Evolutionary conservation across 2,329 filamentous ascomycete genomes (phyloP), one percentile per base, ranked within the genome.

Genomic region (Gyromitra esculenta): DNA sequence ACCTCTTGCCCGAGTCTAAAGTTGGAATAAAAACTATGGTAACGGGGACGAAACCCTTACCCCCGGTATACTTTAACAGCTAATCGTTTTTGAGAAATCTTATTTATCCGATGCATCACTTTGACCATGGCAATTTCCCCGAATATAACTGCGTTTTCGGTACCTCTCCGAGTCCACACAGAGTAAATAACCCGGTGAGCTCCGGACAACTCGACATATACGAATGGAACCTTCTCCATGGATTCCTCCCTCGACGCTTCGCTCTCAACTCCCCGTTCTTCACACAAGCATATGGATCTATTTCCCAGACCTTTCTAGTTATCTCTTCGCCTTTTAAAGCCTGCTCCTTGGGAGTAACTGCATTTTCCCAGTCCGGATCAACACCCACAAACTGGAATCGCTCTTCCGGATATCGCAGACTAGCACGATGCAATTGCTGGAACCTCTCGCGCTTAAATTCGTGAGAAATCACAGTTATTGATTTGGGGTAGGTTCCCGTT

Each of bases 391-490:
- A 91, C 0, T 60, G 65, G 0, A 89, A 85, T 6, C 71, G 41
- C 0, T 84, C 80, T 0, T 84, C 74, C 0, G 87, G 85, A 66
- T 88, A 89, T 0, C 86, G 86, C n/a, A 93, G 84, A 13, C 90
- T 90, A 5, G 82, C 84, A 79, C 90, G 89, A 84, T 94, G 91
- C 1, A 87, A 86, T 39, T 90, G 86, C 64, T 91, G 83, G 31
- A 93, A 88, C 0, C 91, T 86, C 7, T 83, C 82, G 15, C 85
- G 84, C 82, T 94, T 94, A 83, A 94, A 94, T 5, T 84, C 88
- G 81, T 93, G 91, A 79, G 89, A 91, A 52, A 93, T 85, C 21
- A 93, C 85, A 18, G 88, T 91, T 15, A 93, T 81, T 4, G 83
- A 84, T 0, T 69, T 65, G 0, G 91, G 91, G 86, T 90, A 93